A percentile compares a stretch with the other conserved stretches of the same genome.
These are phyloP conservation scores for Aspergillus olivimuriae DNA, from an alignment of 495 filamentous ascomycete species.

Conservation along the genomic window DNA sequence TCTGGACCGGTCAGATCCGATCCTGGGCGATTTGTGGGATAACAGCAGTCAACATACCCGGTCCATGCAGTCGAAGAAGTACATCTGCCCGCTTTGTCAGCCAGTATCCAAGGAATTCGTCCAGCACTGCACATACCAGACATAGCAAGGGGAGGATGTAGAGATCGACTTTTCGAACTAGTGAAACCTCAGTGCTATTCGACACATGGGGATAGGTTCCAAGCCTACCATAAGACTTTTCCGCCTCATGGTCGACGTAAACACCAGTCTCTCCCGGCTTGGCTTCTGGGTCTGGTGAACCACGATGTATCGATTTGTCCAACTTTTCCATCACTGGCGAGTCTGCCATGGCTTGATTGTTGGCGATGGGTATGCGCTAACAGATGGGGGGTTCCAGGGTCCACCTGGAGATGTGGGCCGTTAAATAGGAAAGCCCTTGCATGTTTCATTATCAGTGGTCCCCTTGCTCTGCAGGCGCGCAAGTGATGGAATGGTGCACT, in stretches of 20 bases:
- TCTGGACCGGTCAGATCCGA: conserved; percentile 19
- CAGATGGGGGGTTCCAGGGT: neutral
- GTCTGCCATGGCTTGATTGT: neutral
- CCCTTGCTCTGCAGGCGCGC: too few species aligned
- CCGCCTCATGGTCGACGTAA: conserved; percentile 18
- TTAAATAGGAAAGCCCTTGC: neutral
- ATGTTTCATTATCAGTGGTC: too few species aligned
- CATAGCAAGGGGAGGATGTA: conserved; percentile 27
- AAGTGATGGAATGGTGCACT: too few species aligned
- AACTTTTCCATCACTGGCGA: neutral
- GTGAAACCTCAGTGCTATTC: neutral
- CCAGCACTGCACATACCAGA: conserved; percentile 12
- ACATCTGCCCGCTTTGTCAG: conserved; percentile 41
- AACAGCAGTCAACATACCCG: conserved; percentile 45
- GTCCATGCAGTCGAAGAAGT: conserved; percentile 55
- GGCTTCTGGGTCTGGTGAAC: conserved; percentile 8
- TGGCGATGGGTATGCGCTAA: neutral
- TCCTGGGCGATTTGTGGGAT: neutral
- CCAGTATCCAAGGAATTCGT: neutral
- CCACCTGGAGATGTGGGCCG: neutral
- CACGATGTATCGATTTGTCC: neutral
- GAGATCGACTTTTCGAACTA: conserved; percentile 25
- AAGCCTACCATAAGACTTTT: conserved; percentile 16
- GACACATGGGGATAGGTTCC: neutral
- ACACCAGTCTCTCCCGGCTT: conserved; percentile 9